Evolutionary conservation across 768 basidiomycete genomes (phyloP), one percentile per base, ranked within the genome.

Genomic region (Dentipellis sp.): DNA sequence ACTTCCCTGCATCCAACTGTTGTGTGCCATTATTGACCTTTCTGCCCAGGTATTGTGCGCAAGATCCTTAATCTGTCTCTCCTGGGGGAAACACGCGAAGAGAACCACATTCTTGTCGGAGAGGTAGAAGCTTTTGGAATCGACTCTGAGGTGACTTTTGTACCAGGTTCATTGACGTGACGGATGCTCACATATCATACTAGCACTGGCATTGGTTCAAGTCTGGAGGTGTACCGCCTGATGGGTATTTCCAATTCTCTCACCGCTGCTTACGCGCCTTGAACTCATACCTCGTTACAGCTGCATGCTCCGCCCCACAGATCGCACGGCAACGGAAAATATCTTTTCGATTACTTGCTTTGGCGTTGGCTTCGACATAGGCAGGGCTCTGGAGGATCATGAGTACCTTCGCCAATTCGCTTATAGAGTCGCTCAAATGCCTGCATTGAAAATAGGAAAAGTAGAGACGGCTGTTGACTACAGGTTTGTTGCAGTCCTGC

Each of bases 51-150:
- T 3, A n/a, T 50, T 5, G 37, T 50, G 11, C 17, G 53, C 16
- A 54, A 54, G 53, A 4, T 23, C 4, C 52, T 49, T 4, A 47
- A 36, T 7, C 17, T 54, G 6, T 17, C 29, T 3, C 49, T 58
- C n/a, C 11, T 49, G 2, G 57, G 57, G 19, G 53, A 47, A 23
- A 48, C 52, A 10, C 9, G 17, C 9, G 29, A 58, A 3, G 35
- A 46, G 7, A 42, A 17, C 19, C 21, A 47, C 14, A 17, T 54
- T 17, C 10, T 54, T 5, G n/a, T 58, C 34, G 57, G 45, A n/a
- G 57, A 58, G 22, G 29, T 58, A 14, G 52, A 52, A 37, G 46
- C 46, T 4, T 17, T n/a, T 8, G 53, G 53, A 14, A 19, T 58
- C n/a, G 45, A 38, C 29, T 17, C 16, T 16, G 17, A 17, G 42